Conservation (phyloP, 2,329 filamentous ascomycete genomes). For the Pseudomassariella vexata region DNA sequence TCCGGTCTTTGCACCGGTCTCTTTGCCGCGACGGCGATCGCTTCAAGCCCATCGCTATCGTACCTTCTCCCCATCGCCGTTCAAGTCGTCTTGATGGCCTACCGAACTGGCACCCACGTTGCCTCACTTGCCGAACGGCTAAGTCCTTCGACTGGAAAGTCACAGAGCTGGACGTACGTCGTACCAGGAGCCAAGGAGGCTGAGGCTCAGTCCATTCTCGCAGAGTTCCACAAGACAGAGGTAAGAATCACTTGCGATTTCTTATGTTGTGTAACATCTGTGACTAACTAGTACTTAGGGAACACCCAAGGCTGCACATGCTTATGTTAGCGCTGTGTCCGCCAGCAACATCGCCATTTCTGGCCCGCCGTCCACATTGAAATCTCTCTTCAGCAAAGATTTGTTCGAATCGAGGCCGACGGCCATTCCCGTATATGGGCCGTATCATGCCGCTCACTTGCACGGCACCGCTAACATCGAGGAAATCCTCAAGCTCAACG, state of each 20-base stretch:
- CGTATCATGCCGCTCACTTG: slow-evolving; percentile 52
- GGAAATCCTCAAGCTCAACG: slow-evolving; percentile 37
- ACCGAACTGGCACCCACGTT: slow-evolving; percentile 56
- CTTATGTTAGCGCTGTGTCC: slow-evolving; percentile 50
- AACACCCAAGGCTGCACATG: slow-evolving; percentile 36
- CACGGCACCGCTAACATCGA: slow-evolving; percentile 37
- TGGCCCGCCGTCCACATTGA: slow-evolving; percentile 45
- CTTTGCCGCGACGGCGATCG: slow-evolving; percentile 63
- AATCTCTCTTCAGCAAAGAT: slow-evolving; percentile 33
- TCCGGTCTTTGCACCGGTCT: slow-evolving; percentile 65
- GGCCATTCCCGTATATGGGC: slow-evolving; percentile 48
- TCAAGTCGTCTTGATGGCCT: slow-evolving; percentile 60
- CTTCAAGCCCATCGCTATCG: slow-evolving; percentile 56
- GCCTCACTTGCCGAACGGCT: slow-evolving; percentile 41
- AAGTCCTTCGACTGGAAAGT: slow-evolving; percentile 30
- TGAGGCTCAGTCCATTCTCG: slow-evolving; percentile 43
- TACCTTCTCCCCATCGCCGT: slow-evolving; percentile 57
- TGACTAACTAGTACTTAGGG: slow-evolving; percentile 20
- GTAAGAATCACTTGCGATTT: slow-evolving; percentile 26
- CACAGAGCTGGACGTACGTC: slow-evolving; percentile 62
- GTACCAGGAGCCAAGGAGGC: slow-evolving; percentile 50
- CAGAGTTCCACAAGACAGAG: slow-evolving; percentile 51
- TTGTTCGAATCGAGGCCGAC: slow-evolving; percentile 35
- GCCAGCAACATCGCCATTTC: slow-evolving; percentile 45
- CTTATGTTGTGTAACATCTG: not conserved